Evolutionary conservation across 495 filamentous ascomycete species (phyloP).

Genomic region (Usnea hakonensis): DNA sequence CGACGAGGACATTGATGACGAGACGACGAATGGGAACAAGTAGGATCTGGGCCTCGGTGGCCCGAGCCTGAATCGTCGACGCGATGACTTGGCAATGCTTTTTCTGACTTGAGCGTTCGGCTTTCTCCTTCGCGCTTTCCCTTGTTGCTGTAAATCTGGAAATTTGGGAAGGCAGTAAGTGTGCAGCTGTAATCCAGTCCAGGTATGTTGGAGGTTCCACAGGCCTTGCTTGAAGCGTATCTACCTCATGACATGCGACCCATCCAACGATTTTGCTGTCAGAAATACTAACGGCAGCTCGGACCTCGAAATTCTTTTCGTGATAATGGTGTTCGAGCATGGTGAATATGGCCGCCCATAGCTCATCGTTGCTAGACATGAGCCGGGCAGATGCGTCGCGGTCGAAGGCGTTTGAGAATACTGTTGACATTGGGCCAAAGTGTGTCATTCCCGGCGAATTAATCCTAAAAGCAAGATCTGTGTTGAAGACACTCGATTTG

Average conservation of each 20-base stretch:
- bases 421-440: neutral
- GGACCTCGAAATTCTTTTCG: neutral
- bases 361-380: neutral
- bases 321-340: neutral
- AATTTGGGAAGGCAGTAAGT: neutral
- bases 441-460: neutral
- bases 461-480: neutral
- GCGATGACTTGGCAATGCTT: neutral
- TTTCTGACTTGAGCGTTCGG: neutral
- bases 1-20: neutral
- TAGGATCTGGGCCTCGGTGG: neutral
- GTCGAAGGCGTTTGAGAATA: neutral
- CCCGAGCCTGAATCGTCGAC: neutral
- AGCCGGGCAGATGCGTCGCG: neutral
- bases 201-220: neutral
- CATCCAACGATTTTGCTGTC: neutral
- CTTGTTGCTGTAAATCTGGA: neutral
- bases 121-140: neutral
- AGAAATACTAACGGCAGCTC: neutral
- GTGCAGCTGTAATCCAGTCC: neutral
- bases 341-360: neutral
- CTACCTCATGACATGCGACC: neutral
- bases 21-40: neutral
- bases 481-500: neutral
- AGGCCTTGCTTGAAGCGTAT: neutral